Evolutionary conservation across 805 yeast genomes (phyloP).

Genomic region (Ogataea haglerorum): DNA sequence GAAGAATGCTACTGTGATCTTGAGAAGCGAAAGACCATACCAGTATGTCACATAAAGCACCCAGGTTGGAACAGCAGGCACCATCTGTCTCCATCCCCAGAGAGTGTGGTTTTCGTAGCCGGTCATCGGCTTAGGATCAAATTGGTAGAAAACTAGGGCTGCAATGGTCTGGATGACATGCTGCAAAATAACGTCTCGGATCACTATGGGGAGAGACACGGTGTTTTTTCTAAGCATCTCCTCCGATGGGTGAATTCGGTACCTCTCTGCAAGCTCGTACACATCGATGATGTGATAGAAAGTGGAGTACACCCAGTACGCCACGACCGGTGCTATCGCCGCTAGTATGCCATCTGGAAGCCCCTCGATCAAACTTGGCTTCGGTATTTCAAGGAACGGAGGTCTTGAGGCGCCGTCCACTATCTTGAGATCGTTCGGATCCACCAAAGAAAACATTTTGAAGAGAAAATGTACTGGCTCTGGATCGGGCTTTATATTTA

Average conservation of each 20-base stretch:
- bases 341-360: slow-evolving; percentile 73
- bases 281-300: slow-evolving; percentile 75
- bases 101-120: slow-evolving; percentile 46
- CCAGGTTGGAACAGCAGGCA: slow-evolving; percentile 42
- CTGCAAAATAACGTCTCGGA: slow-evolving; percentile 79
- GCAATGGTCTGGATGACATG: slow-evolving; percentile 77
- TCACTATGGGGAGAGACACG: slow-evolving; percentile 64
- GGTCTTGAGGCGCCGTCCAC: slow-evolving; percentile 29
- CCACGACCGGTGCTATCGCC: slow-evolving; percentile 68
- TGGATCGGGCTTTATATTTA: slow-evolving; percentile 1
- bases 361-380: slow-evolving; percentile 49
- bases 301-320: slow-evolving; percentile 77
- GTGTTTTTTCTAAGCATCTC: slow-evolving; percentile 76
- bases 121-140: slow-evolving; percentile 56
- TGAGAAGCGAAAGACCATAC: slow-evolving; percentile 60
- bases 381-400: slow-evolving; percentile 24
- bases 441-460: slow-evolving; percentile 8
- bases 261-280: slow-evolving; percentile 70
- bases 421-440: slow-evolving; percentile 22
- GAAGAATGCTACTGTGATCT: slow-evolving; percentile 59
- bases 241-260: slow-evolving; percentile 89
- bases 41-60: slow-evolving; percentile 52
- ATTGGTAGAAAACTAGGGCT: slow-evolving; percentile 51
- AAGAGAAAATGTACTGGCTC: slow-evolving; percentile 2
- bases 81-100: slow-evolving; percentile 43